Conservation (phyloP, 2,329 filamentous ascomycete species). For the Nectriaceae sp. region DNA sequence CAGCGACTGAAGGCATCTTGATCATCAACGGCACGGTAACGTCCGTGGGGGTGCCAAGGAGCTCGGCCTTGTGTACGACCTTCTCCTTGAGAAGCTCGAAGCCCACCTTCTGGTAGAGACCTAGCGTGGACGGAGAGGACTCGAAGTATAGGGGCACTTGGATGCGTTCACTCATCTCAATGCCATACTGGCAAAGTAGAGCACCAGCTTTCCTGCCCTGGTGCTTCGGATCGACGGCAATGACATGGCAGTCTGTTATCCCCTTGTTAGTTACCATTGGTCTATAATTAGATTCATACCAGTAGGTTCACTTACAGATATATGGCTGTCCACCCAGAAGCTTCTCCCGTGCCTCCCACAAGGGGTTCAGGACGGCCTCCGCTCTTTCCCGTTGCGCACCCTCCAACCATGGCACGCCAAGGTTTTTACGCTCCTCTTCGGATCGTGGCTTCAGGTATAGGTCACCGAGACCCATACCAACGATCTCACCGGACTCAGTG, state of each 20-base stretch:
- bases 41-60: slow-evolving; percentile 37
- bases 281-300: too few species aligned
- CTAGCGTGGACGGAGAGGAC: slow-evolving; percentile 42
- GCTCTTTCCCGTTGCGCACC: slow-evolving; percentile 45
- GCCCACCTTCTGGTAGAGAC: slow-evolving; percentile 48
- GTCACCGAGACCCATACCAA: slow-evolving; percentile 50
- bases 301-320: slow-evolving; percentile 41
- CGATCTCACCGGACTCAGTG: slow-evolving; percentile 41
- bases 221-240: slow-evolving; percentile 45
- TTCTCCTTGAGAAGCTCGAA: slow-evolving; percentile 43
- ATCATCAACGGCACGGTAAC: slow-evolving; percentile 45
- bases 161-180: slow-evolving; percentile 37
- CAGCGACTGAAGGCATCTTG: slow-evolving; percentile 38
- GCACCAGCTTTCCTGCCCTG: slow-evolving; percentile 46
- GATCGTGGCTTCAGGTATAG: slow-evolving; percentile 39
- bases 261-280: slow-evolving; percentile 5
- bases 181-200: slow-evolving; percentile 43
- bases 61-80: slow-evolving; percentile 39
- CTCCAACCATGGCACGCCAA: slow-evolving; percentile 47
- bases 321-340: slow-evolving; percentile 41
- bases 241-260: slow-evolving; percentile 40
- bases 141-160: slow-evolving; percentile 49
- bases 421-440: slow-evolving; percentile 44
- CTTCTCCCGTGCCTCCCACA: slow-evolving; percentile 44
- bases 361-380: slow-evolving; percentile 41